Evolutionary conservation across 495 filamentous ascomycete genomes (phyloP), one percentile per base, ranked within the genome.

Genomic region (Bryoglossum gracile): DNA sequence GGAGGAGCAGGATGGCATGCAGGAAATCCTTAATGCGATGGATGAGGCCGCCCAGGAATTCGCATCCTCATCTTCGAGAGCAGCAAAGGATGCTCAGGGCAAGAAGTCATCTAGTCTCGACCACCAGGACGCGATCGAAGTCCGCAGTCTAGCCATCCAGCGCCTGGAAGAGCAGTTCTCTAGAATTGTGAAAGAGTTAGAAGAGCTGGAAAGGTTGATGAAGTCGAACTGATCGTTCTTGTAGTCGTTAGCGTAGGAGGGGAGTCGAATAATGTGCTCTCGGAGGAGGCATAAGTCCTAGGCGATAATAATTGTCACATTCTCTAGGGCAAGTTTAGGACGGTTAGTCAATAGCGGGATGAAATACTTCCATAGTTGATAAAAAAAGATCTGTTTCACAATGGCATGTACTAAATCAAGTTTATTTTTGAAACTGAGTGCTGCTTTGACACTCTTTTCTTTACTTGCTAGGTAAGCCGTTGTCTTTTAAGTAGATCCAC

Each of bases 111-210:
- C 53, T 35, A 56, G 13, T 37, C 24, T 51, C 41, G 44, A 14
- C 41, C 21, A 47, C 26, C 8, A 53, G 30, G 42, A 48, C 19
- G 14, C 18, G 8, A 4, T 53, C 4, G 54, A 54, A 21, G 33
- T 33, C 43, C 23, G 32, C 3, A 44, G 50, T 9, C 36, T 46
- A 6, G 49, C 34, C n/a, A 54, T 57, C 32, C 43, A 36, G n/a
- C 43, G 46, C 30, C 43, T 57, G 36, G 50, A 57, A 38, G 45
- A 57, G 45, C 42, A 57, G 6, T 18, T 40, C 8, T 49, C 37
- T 13, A 26, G 32, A 40, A 42, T 49, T 10, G 50, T 48, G 17
- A 23, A 50, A 22, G 51, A 57, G 40, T 49, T 54, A 36, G 21
- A 57, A 46, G 19, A 50, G 14, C 46, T 57, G 8, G 23, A 50